Percentiles rank a stretch among this genome's conserved stretches.
Evolutionary conservation across 345 rosid species (phyloP).

Genomic region (Acer saccharum): DNA sequence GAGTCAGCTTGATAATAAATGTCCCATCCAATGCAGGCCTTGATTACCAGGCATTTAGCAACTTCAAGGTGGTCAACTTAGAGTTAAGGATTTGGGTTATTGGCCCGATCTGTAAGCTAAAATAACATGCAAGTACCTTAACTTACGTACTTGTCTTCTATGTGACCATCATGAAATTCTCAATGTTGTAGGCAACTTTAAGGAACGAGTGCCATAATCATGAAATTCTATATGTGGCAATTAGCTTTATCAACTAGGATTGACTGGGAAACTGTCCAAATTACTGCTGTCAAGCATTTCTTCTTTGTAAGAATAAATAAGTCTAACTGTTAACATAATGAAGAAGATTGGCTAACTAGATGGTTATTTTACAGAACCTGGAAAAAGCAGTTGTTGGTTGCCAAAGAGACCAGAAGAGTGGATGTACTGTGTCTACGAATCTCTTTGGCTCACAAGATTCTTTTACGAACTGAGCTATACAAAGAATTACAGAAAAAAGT

Average conservation of each 20-base stretch:
- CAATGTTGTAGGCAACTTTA: background rate
- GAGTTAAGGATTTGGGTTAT: background rate
- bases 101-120: background rate
- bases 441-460: conserved; percentile 57
- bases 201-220: background rate
- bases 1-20: background rate
- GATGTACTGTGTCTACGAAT: conserved; percentile 72
- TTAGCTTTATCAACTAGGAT: background rate
- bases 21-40: background rate
- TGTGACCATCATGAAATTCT: background rate
- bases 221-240: background rate
- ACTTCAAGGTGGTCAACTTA: background rate
- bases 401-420: conserved; percentile 84
- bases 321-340: background rate
- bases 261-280: background rate
- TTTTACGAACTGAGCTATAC: conserved; percentile 47
- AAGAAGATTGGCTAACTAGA: background rate
- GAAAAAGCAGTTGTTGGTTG: conserved; percentile 70
- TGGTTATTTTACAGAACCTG: conserved; percentile 42
- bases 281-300: background rate
- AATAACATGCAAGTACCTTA: background rate
- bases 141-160: background rate
- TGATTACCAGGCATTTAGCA: background rate
- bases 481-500: conserved; percentile 43
- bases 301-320: background rate